Evolutionary conservation across 306 rosid genomes (phyloP).

Genomic region (Quillaja saponaria): DNA sequence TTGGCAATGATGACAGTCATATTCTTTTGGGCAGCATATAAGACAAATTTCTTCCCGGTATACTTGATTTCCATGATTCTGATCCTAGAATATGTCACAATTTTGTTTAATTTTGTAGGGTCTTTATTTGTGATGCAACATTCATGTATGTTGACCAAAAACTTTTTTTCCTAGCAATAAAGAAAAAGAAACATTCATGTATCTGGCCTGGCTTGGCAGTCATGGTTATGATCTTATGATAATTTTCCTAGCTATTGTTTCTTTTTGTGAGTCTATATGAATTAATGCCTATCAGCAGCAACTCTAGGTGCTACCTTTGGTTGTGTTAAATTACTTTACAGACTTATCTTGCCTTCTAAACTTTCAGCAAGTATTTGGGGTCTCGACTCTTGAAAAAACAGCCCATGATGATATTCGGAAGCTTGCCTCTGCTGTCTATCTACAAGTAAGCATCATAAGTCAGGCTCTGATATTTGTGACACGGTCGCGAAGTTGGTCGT

Average conservation of each 20-base stretch:
- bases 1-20: conserved; percentile 98
- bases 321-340: background rate
- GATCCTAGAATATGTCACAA: background rate
- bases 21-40: conserved; percentile 96
- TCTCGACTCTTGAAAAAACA: conserved; percentile 70
- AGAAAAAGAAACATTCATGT: background rate
- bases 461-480: conserved; percentile 99
- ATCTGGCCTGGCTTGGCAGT: conserved; percentile 10
- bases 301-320: conserved; percentile 10
- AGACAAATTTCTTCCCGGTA: conserved; percentile 94
- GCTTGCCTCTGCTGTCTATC: conserved; percentile 92
- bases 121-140: conserved; percentile 2
- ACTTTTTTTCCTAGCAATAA: too few species aligned
- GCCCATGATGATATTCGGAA: conserved; percentile 83
- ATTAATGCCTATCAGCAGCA: background rate
- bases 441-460: conserved; percentile 97
- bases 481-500: conserved; percentile 95
- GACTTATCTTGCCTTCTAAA: conserved; percentile 25
- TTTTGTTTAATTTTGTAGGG: background rate
- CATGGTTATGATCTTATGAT: background rate
- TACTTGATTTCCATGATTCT: conserved; percentile 15
- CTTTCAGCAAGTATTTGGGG: conserved; percentile 80
- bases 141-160: conserved; percentile 16
- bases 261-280: conserved; percentile 2
- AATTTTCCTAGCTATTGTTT: background rate